phyloP scores from a whole-genome alignment of 2,329 filamentous ascomycete genomes.

The Westerdykella sp. region DNA sequence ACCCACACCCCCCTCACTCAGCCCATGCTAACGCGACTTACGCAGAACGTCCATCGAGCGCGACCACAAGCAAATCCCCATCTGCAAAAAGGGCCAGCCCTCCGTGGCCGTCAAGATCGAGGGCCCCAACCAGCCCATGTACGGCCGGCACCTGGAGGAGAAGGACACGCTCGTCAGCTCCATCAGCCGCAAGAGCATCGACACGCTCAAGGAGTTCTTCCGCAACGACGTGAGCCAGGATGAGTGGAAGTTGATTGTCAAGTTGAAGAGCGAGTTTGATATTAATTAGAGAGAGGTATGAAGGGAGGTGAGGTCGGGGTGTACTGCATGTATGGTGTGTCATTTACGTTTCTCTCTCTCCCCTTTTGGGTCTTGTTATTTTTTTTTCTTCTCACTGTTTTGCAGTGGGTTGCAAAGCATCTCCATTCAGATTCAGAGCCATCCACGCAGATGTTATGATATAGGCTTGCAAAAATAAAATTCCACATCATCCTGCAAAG shows the following conservation, averaged over 20 bases:
- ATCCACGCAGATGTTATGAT: too few species aligned
- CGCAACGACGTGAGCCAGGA: conserved; percentile 79
- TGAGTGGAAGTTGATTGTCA: conserved; percentile 91
- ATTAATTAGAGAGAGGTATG: conserved; percentile 42
- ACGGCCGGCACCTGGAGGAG: conserved; percentile 93
- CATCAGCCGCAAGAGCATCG: conserved; percentile 82
- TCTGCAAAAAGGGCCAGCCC: conserved; percentile 96
- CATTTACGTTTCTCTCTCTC: too few species aligned
- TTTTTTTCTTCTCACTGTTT: too few species aligned
- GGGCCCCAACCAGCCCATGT: conserved; percentile 83
- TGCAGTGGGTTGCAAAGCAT: too few species aligned
- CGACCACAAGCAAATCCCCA: conserved; percentile 87
- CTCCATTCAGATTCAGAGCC: too few species aligned
- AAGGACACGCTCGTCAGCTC: conserved; percentile 79
- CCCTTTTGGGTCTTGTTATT: too few species aligned
- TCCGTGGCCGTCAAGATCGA: conserved; percentile 98
- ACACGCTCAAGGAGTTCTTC: conserved; percentile 95
- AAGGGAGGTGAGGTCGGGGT: too few species aligned
- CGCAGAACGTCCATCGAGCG: conserved; percentile 87
- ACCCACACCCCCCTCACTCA: neutral
- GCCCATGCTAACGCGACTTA: neutral
- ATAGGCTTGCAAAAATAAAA: too few species aligned
- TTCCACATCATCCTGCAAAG: too few species aligned
- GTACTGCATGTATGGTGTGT: too few species aligned
- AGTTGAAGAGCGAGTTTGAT: conserved; percentile 92